phyloP scores from a whole-genome alignment of 1,284 basidiomycete genomes.

The Pterulicium gracile region DNA sequence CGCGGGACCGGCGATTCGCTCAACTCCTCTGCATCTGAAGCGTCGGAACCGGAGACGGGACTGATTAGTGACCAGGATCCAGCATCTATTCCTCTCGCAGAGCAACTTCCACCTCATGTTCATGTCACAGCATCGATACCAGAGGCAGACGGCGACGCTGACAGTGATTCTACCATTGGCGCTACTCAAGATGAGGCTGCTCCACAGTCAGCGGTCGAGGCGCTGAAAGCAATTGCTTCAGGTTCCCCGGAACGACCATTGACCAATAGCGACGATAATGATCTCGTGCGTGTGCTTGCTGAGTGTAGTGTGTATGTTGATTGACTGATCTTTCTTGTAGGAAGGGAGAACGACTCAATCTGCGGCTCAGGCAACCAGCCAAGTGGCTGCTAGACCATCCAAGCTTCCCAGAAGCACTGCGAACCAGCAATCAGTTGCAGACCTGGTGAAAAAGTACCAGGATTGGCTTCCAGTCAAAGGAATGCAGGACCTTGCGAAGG shows the following conservation, averaged over 20 bases:
- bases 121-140: conserved; percentile 12
- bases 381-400: conserved; percentile 32
- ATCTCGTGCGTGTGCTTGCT: background rate
- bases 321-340: too few relatives aligned
- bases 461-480: conserved; percentile 64
- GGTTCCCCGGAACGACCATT: background rate
- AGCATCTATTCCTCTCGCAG: background rate
- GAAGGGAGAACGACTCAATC: too few relatives aligned
- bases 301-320: too few relatives aligned
- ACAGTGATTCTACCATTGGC: conserved; percentile 89
- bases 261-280: background rate
- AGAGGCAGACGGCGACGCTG: conserved; percentile 36
- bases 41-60: conserved; percentile 34
- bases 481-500: conserved; percentile 56
- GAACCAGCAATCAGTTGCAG: conserved; percentile 64
- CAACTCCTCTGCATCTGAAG: conserved; percentile 50
- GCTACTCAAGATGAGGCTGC: conserved; percentile 37
- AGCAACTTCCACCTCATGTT: conserved; percentile 8
- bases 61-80: background rate
- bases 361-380: conserved; percentile 11
- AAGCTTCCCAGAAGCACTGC: conserved; percentile 57
- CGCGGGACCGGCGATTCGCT: conserved; percentile 44
- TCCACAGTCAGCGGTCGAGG: background rate
- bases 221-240: background rate
- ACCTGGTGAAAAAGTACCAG: conserved; percentile 78